A percentile compares a stretch with the other conserved stretches of the same genome.
Evolutionary conservation across 2,329 filamentous ascomycete genomes (phyloP).

Genomic region (Pseudocercospora ulei): DNA sequence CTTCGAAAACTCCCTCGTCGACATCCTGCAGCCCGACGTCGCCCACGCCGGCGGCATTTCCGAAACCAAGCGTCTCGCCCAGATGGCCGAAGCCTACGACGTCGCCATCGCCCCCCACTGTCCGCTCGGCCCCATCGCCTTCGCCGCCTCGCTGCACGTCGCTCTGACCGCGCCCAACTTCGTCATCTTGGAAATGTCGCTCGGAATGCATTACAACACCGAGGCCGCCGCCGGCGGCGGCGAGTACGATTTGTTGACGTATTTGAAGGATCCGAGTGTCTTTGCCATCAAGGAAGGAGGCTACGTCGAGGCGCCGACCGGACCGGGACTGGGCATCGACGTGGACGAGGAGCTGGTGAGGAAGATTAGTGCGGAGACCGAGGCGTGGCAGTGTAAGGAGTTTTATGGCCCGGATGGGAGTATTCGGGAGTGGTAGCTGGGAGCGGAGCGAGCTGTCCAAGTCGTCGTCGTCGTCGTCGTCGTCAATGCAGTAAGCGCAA

Average conservation of each 20-base stretch:
- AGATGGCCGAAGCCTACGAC: conserved; percentile 64
- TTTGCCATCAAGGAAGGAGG: conserved; percentile 28
- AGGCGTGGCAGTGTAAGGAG: conserved; percentile 56
- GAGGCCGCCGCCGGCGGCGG: conserved; percentile 43
- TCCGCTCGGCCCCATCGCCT: conserved; percentile 60
- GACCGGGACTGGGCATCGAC: conserved; percentile 32
- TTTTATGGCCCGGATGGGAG: conserved; percentile 60
- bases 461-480: too few species aligned
- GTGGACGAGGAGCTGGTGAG: conserved; percentile 58
- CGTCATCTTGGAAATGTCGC: conserved; percentile 66
- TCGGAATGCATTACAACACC: conserved; percentile 69
- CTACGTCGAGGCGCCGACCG: conserved; percentile 25
- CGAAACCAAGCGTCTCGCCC: conserved; percentile 58
- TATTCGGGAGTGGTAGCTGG: conserved; percentile 55
- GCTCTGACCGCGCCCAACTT: conserved; percentile 55
- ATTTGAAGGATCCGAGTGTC: conserved; percentile 27
- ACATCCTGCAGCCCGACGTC: conserved; percentile 65
- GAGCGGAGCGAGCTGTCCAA: background rate
- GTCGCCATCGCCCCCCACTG: conserved; percentile 61
- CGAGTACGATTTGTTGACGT: conserved; percentile 48
- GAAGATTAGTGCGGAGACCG: conserved; percentile 48
- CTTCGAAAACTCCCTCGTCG: conserved; percentile 57
- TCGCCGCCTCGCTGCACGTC: conserved; percentile 62
- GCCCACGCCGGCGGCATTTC: conserved; percentile 61
- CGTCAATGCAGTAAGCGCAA: too few species aligned